Conservation (phyloP, 164 flowering plant species). For the Kalanchoe fedtschenkoi region DNA sequence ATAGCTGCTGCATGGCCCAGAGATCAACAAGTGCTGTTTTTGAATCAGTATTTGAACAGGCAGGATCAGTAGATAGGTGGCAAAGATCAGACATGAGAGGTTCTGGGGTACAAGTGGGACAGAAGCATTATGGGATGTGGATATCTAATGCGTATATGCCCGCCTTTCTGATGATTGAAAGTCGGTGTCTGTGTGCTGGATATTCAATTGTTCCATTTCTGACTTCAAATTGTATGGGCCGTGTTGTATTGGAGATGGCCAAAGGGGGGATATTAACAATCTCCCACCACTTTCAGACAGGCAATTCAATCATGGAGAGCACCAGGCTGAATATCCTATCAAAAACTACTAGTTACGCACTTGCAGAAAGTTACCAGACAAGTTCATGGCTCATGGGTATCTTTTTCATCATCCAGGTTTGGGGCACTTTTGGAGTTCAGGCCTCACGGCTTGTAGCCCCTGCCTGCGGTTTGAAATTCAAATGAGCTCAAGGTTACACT, state of each 20-base stretch:
- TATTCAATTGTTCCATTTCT: neutral
- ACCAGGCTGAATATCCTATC: neutral
- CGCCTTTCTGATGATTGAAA: too few relatives aligned
- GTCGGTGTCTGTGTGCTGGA: too few relatives aligned
- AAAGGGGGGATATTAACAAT: neutral
- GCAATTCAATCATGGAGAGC: constrained; percentile 1
- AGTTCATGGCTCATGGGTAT: neutral
- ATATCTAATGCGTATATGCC: too few relatives aligned
- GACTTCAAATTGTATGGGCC: neutral
- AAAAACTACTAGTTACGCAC: neutral
- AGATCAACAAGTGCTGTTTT: too few relatives aligned
- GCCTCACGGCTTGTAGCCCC: too few relatives aligned
- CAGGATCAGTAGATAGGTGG: too few relatives aligned
- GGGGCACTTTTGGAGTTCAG: neutral
- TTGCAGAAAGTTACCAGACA: neutral
- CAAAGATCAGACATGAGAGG: too few relatives aligned
- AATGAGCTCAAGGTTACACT: too few relatives aligned
- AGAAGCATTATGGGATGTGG: neutral
- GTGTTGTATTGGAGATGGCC: too few relatives aligned
- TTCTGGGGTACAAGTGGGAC: neutral
- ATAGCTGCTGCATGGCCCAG: too few relatives aligned
- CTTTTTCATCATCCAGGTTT: neutral
- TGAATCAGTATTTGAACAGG: too few relatives aligned
- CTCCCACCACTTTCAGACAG: neutral
- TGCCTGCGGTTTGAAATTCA: too few relatives aligned